Conservation (phyloP, 129 eudicot species). For the Cynara cardunculus region DNA sequence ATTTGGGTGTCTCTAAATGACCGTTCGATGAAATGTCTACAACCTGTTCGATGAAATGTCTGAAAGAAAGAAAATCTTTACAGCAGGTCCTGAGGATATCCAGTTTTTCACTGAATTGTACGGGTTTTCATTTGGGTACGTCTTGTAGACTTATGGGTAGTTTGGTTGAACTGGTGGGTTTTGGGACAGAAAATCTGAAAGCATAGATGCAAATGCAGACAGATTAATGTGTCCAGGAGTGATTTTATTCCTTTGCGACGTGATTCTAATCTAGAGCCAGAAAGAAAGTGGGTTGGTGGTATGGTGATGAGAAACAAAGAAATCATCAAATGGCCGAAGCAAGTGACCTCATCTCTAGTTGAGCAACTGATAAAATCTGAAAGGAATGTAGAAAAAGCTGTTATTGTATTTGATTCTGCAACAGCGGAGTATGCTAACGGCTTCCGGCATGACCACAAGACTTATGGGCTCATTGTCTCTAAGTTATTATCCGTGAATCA, state of each 20-base stretch:
- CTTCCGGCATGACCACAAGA: slow-evolving; percentile 64
- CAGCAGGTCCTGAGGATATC: background rate
- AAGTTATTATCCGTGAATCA: slow-evolving; percentile 66
- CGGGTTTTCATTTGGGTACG: background rate
- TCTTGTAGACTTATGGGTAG: background rate
- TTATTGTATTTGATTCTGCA: slow-evolving; percentile 74
- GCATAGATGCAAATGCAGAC: background rate
- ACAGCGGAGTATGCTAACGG: slow-evolving; percentile 75
- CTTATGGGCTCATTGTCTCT: slow-evolving; percentile 59
- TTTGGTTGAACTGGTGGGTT: background rate
- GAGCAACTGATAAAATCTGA: slow-evolving; percentile 60
- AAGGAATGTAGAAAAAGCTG: slow-evolving; percentile 58
- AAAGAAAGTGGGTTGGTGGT: background rate
- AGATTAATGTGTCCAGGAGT: background rate
- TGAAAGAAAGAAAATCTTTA: background rate
- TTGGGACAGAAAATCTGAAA: background rate
- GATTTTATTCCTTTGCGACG: background rate
- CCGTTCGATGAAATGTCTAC: slow-evolving; percentile 6
- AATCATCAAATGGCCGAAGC: slow-evolving; percentile 70
- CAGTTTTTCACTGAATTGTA: background rate
- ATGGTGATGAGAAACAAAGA: slow-evolving; percentile 43
- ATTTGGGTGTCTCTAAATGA: background rate
- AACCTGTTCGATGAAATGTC: slow-evolving; percentile 39
- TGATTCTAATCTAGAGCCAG: background rate
- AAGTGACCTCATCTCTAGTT: slow-evolving; percentile 60